phyloP scores from a whole-genome alignment of 2,329 filamentous ascomycete genomes.

The Dactylellina haptotyla region DNA sequence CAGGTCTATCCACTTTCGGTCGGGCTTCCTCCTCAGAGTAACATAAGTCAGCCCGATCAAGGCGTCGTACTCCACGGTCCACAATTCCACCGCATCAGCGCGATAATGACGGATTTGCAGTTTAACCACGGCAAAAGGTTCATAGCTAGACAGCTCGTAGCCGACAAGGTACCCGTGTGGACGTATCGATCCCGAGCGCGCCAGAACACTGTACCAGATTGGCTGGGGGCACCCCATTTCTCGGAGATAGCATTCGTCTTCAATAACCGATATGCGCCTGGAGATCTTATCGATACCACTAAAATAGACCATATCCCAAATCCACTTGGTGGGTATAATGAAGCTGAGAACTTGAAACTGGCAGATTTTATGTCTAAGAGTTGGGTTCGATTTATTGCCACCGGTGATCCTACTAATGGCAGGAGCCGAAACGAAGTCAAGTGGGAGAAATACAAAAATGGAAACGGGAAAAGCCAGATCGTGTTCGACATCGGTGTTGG shows the following conservation, averaged over 20 bases:
- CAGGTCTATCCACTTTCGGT: too few relatives aligned
- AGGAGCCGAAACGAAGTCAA: conserved; percentile 47
- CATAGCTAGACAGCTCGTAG: conserved; percentile 68
- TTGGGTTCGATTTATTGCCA: conserved; percentile 22
- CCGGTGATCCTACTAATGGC: neutral
- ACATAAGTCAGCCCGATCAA: too few relatives aligned
- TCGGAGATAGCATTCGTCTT: conserved; percentile 62
- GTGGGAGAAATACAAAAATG: conserved; percentile 59
- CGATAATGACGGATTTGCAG: too few relatives aligned
- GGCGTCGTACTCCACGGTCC: too few relatives aligned
- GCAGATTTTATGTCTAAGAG: conserved; percentile 32
- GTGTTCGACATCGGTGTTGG: conserved; percentile 59
- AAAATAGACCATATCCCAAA: neutral
- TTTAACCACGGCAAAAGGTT: conserved; percentile 67
- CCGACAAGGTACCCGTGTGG: conserved; percentile 68
- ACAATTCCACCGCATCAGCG: too few relatives aligned
- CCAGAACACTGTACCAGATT: conserved; percentile 63
- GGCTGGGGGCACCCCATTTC: conserved; percentile 67
- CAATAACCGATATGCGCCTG: conserved; percentile 57
- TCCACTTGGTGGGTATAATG: conserved; percentile 46
- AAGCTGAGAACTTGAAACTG: conserved; percentile 55
- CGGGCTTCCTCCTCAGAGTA: too few relatives aligned
- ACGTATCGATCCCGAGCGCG: conserved; percentile 72
- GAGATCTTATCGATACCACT: neutral
- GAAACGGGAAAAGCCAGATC: conserved; percentile 58